Evolutionary conservation across 2,329 filamentous ascomycete species (phyloP).

Genomic region (Monilinia laxa): DNA sequence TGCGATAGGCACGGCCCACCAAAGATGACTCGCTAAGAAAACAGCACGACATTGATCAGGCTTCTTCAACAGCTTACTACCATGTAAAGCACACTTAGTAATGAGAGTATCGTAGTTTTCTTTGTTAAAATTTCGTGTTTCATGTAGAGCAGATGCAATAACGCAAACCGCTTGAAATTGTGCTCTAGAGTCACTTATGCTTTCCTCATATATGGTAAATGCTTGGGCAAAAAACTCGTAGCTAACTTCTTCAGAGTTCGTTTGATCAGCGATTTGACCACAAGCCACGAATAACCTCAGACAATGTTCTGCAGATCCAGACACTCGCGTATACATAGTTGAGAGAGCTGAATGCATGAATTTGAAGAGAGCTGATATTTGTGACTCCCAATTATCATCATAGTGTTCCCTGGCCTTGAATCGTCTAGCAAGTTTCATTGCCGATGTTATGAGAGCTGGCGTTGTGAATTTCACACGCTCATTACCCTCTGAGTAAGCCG

Average conservation of each 20-base stretch:
- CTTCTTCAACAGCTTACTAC: conserved; percentile 95
- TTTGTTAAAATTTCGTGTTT: conserved; percentile 85
- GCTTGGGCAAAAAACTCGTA: conserved; percentile 99
- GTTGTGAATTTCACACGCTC: conserved; percentile 96
- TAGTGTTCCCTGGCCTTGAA: conserved; percentile 91
- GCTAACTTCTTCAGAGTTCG: conserved; percentile 88
- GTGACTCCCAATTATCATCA: conserved; percentile 70
- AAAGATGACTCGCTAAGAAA: conserved; percentile 92
- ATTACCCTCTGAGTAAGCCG: conserved; percentile 86
- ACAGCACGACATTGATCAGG: conserved; percentile 97
- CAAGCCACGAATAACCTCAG: conserved; percentile 88
- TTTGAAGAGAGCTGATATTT: conserved; percentile 83
- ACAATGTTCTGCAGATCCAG: conserved; percentile 80
- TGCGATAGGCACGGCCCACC: conserved; percentile 90
- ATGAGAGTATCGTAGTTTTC: conserved; percentile 99
- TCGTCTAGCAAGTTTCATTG: conserved; percentile 82
- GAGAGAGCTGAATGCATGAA: conserved; percentile 90
- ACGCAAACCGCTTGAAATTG: conserved; percentile 98
- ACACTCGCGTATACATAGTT: conserved; percentile 80
- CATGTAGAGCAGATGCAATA: conserved; percentile 84
- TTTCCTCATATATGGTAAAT: conserved; percentile 97
- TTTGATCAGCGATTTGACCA: conserved; percentile 89
- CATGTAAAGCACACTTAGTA: conserved; percentile 94
- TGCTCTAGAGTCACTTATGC: conserved; percentile 89
- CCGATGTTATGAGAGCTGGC: conserved; percentile 84